Percentiles rank a stretch among this genome's conserved stretches.
These are phyloP conservation scores for Chaetoceros muelleri DNA, from an alignment of 108 stramenopile species.

Conservation along the genomic window DNA sequence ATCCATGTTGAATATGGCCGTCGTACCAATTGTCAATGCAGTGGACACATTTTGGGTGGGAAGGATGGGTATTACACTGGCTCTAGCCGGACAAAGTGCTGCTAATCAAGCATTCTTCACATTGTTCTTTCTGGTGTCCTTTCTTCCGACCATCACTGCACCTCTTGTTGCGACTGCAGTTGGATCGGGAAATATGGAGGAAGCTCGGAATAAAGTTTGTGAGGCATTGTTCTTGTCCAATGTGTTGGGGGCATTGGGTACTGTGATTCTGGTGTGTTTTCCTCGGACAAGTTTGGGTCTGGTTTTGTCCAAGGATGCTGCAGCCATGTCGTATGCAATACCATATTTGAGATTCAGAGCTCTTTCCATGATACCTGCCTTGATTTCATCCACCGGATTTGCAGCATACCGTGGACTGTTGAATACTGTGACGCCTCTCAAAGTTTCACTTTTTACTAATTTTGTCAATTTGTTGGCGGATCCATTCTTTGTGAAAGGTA, in stretches of 20 bases:
- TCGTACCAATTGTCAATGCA: conserved; percentile 63
- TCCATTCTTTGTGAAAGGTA: conserved; percentile 49
- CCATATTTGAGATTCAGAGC: conserved; percentile 66
- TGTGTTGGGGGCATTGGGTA: conserved; percentile 47
- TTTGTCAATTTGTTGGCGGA: conserved; percentile 60
- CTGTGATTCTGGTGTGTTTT: conserved; percentile 27
- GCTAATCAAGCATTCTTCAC: conserved; percentile 77
- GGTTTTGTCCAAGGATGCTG: conserved; percentile 32
- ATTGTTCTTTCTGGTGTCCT: conserved; percentile 57
- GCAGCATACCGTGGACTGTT: conserved; percentile 70
- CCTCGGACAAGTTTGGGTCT: conserved; percentile 29
- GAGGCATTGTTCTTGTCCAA: conserved; percentile 63
- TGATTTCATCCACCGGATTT: conserved; percentile 61
- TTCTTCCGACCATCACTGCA: conserved; percentile 72
- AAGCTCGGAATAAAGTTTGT: conserved; percentile 39
- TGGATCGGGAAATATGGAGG: conserved; percentile 44
- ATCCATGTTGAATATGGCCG: conserved; percentile 59
- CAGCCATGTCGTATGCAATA: conserved; percentile 49
- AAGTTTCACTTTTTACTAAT: conserved; percentile 60
- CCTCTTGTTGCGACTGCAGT: conserved; percentile 58
- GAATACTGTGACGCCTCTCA: conserved; percentile 75
- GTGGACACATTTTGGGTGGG: conserved; percentile 83
- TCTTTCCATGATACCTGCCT: conserved; percentile 58
- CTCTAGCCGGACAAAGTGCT: conserved; percentile 71
- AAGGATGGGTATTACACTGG: conserved; percentile 47